Conservation (phyloP, 2,329 filamentous ascomycete genomes). For the Cladosporium sp. region DNA sequence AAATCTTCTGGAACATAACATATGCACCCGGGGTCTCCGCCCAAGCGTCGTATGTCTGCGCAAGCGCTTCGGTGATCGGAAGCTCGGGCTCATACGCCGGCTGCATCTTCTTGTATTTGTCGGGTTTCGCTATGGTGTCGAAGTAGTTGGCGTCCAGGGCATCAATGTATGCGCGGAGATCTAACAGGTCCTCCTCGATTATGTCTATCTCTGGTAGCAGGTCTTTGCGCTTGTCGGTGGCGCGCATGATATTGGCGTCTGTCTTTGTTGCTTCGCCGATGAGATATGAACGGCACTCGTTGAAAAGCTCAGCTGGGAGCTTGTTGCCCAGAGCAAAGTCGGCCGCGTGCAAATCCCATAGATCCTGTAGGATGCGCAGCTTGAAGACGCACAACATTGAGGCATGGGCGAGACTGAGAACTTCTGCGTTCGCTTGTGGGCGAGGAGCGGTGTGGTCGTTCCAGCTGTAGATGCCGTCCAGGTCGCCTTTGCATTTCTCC, state of each 20-base stretch:
- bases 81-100: neutral
- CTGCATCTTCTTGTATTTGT: neutral
- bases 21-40: constrained; percentile 4
- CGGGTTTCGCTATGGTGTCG: neutral
- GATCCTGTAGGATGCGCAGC: neutral
- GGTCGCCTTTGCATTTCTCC: neutral
- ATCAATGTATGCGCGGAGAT: neutral
- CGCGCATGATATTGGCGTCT: neutral
- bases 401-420: constrained; percentile 1
- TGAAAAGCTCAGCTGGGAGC: neutral
- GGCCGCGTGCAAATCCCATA: neutral
- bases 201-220: neutral
- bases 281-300: neutral
- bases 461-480: neutral
- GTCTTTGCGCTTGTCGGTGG: neutral
- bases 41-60: constrained; percentile 8
- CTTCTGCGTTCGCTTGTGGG: neutral
- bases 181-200: neutral
- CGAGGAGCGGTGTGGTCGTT: neutral
- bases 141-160: neutral
- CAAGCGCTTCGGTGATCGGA: neutral
- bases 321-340: neutral
- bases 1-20: neutral
- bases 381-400: neutral
- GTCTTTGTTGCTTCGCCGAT: neutral